Conservation (phyloP, 2,329 filamentous ascomycete species). For the Diatrype stigma region DNA sequence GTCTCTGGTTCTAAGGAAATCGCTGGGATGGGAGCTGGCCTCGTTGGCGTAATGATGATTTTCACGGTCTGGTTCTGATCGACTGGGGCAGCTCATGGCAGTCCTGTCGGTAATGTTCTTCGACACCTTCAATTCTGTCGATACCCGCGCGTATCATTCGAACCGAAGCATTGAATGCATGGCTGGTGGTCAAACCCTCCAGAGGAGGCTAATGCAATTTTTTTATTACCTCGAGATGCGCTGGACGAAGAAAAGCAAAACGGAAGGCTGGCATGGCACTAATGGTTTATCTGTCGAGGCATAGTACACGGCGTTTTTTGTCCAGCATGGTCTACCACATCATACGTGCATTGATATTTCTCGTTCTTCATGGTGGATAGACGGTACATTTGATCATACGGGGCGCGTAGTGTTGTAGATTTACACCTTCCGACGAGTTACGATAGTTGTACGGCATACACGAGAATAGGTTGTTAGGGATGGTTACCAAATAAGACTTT, state of each 20-base stretch:
- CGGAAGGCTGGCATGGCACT: neutral
- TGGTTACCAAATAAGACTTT: too few species aligned
- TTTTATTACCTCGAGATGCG: neutral
- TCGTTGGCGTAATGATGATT: conserved; percentile 48
- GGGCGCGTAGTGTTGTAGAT: neutral
- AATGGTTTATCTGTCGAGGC: neutral
- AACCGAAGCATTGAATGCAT: conserved; percentile 13
- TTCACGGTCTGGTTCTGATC: conserved; percentile 47
- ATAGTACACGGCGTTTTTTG: conserved; percentile 17
- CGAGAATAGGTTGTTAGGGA: neutral
- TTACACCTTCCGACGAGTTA: neutral
- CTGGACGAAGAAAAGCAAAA: neutral
- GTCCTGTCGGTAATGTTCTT: neutral
- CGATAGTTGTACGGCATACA: neutral
- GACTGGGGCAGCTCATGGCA: too few species aligned
- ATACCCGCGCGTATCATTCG: neutral
- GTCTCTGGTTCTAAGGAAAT: conserved; percentile 43
- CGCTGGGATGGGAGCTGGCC: conserved; percentile 44
- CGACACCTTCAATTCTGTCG: neutral
- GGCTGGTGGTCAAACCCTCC: neutral
- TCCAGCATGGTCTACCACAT: conserved; percentile 11
- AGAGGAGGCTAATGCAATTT: neutral
- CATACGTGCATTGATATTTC: conserved; percentile 8
- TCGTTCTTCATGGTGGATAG: conserved; percentile 7
- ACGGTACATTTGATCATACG: conserved; percentile 2